Conservation (phyloP, 164 flowering plant genomes). For the Protea cynaroides region DNA sequence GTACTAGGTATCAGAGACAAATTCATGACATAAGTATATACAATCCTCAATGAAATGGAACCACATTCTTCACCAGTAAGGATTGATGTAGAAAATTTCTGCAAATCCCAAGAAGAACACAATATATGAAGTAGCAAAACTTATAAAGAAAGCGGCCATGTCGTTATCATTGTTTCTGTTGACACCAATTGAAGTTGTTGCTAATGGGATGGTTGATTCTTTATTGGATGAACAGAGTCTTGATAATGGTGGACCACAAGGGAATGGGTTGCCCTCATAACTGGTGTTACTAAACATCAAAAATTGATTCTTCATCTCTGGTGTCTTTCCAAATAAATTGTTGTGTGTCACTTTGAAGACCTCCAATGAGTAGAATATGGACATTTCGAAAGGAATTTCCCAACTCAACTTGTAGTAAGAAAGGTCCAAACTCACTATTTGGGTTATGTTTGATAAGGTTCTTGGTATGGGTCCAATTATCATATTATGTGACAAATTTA, state of each 20-base stretch:
- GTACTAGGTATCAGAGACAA: background rate
- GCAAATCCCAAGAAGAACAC: background rate
- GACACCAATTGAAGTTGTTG: too few relatives aligned
- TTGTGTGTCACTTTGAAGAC: slow-evolving; percentile 18
- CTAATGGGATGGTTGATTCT: too few relatives aligned
- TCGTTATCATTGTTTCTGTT: background rate
- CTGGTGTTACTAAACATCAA: slow-evolving; percentile 12
- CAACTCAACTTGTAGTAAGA: slow-evolving; percentile 23
- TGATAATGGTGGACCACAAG: slow-evolving; percentile 15
- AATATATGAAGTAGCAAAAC: background rate
- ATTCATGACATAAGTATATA: background rate
- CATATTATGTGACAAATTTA: slow-evolving; percentile 19
- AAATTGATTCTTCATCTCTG: slow-evolving; percentile 7
- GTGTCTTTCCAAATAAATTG: slow-evolving; percentile 16
- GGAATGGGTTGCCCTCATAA: slow-evolving; percentile 14
- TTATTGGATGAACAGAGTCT: too few relatives aligned
- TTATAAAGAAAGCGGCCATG: background rate
- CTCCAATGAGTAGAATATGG: background rate
- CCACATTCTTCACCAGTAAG: slow-evolving; percentile 1
- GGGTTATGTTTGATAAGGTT: slow-evolving; percentile 9
- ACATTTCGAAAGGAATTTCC: slow-evolving; percentile 16
- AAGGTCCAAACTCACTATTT: slow-evolving; percentile 25
- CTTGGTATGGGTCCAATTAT: slow-evolving; percentile 14
- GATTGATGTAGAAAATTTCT: background rate
- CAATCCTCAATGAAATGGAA: background rate